Percentiles rank a stretch among this genome's conserved stretches.
phyloP scores from a whole-genome alignment of 805 yeast species.

The Starmerella scarabaei region DNA sequence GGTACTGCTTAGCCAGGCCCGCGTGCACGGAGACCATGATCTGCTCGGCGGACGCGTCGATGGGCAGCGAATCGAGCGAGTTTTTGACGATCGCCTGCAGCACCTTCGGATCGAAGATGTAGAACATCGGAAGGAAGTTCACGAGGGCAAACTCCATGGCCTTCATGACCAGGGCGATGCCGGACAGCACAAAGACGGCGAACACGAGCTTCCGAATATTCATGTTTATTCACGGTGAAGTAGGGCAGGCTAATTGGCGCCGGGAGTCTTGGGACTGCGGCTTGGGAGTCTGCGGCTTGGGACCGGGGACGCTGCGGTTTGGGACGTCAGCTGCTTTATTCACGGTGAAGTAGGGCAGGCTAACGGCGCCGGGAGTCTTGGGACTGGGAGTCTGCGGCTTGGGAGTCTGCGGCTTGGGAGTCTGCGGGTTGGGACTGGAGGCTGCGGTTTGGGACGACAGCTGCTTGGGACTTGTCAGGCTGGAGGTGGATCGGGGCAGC shows the following conservation, averaged over 20 bases:
- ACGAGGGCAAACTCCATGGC: slow-evolving; percentile 20
- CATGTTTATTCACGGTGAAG: no score
- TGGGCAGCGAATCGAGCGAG: slow-evolving; percentile 38
- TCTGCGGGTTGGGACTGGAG: no score
- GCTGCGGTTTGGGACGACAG: no score
- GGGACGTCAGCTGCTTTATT: no score
- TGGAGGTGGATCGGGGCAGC: no score
- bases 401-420: not conserved
- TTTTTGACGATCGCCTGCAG: slow-evolving; percentile 50
- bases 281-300: not conserved
- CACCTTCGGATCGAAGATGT: slow-evolving; percentile 53
- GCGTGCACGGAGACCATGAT: slow-evolving; percentile 30
- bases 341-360: no score
- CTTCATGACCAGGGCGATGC: slow-evolving; percentile 12
- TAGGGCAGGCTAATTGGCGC: no score
- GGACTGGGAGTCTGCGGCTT: not conserved
- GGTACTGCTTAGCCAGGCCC: slow-evolving; percentile 50
- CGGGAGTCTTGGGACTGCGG: not conserved
- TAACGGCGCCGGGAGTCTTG: not conserved
- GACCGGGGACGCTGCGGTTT: not conserved
- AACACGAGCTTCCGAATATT: not conserved
- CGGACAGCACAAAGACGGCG: slow-evolving; percentile 15
- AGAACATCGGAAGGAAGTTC: slow-evolving; percentile 47
- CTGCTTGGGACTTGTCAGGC: no score
- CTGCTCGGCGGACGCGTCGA: slow-evolving; percentile 27